A percentile compares a stretch with the other conserved stretches of the same genome.
phyloP scores from a whole-genome alignment of 371 early-diverging fungal species.

The Actinomucor elegans region DNA sequence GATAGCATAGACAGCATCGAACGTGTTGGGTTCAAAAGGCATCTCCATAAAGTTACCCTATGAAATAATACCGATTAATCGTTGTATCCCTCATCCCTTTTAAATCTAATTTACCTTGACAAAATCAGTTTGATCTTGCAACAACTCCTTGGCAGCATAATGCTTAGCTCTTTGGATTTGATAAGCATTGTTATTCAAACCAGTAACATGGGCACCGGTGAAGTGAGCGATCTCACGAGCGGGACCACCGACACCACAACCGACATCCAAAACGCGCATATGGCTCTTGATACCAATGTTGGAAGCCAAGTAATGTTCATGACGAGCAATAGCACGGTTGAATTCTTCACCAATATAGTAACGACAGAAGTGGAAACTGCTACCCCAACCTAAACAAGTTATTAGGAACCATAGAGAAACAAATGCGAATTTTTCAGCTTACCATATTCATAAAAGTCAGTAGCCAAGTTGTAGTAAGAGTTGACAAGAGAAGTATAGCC shows the following conservation, averaged over 20 bases:
- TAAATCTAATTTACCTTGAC: constrained; percentile 36
- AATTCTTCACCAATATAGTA: constrained; percentile 79
- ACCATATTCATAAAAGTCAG: constrained; percentile 82
- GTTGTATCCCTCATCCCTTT: neutral
- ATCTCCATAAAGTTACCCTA: constrained; percentile 92
- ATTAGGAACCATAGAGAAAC: neutral
- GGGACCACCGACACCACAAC: constrained; percentile 94
- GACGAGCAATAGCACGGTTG: constrained; percentile 82
- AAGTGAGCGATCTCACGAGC: constrained; percentile 89
- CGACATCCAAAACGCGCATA: constrained; percentile 82
- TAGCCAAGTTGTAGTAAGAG: constrained; percentile 80
- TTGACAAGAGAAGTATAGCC: constrained; percentile 75
- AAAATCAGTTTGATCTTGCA: constrained; percentile 62
- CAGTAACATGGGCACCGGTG: constrained; percentile 86
- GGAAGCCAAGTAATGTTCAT: constrained; percentile 86
- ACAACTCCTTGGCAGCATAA: constrained; percentile 68
- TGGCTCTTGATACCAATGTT: constrained; percentile 68
- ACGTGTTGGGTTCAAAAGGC: constrained; percentile 79
- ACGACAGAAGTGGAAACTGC: constrained; percentile 89
- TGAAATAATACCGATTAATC: too few species aligned
- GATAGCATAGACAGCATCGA: constrained; percentile 90
- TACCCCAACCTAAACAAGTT: constrained; percentile 65
- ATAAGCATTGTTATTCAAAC: constrained; percentile 95
- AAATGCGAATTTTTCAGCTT: constrained; percentile 1
- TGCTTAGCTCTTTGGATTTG: constrained; percentile 81